Base-by-base conservation (phyloP, 805 yeast genomes). In the Metschnikowia lunata region DNA sequence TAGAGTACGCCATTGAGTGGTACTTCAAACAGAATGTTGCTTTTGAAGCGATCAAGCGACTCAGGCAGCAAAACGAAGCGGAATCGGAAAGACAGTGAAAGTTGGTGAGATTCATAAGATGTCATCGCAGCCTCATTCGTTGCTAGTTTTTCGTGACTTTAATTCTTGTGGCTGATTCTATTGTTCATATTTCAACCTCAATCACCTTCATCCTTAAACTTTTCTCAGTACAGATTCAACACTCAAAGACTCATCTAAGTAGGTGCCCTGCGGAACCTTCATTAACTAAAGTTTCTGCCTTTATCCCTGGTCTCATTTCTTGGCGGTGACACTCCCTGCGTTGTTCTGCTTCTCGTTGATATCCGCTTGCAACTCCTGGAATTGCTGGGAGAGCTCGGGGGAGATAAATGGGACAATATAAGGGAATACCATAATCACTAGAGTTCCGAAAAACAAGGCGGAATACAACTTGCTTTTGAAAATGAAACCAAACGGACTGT, bases 401-500 rank as follows among this genome's bases (percentile, higher is more conserved):
- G 56, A 57, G 13, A 68, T 43, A 42, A 47, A 57, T 29, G 58
- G 45, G 18, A 70, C 42, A 5, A 66, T 30, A 29, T 59, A 60
- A 2, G 76, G 75, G 4, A 64, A 61, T 0, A 50, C 58, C 56
- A 64, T 62, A 26, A 67, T 54, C 10, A 54, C 59, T 29, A 65
- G 37, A 27, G 60, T 49, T 5, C 62, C 47, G 10, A 52, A 42
- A 42, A 71, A 69, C 34, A 69, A 46, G 10, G 64, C 51, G 7
- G 74, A 66, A 53, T 66, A 69, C n/a, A 57, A 33, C 28, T 47
- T 57, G 53, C 62, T 71, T 39, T 55, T 59, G 53, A 71, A 70
- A 11, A 71, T 66, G 46, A 63, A 59, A 7, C 76, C 76, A 32
- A 71, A 57, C 4, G 76, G 76, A 52, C 73, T 63, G 45, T 57